Conservation (phyloP, 768 basidiomycete species). For the Calvatia gigantea region DNA sequence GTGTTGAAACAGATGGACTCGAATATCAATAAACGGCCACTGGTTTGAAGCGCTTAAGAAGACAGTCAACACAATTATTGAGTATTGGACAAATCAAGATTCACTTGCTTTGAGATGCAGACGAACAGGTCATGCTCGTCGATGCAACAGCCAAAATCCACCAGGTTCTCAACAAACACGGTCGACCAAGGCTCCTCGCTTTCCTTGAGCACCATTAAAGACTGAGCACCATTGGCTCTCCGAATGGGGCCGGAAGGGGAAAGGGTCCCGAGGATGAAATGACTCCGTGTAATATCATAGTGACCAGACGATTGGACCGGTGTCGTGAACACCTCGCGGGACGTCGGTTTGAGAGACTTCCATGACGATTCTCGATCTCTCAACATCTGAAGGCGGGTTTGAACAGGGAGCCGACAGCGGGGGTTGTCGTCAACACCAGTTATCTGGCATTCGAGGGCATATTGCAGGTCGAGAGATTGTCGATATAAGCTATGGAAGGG, state of each 20-base stretch:
- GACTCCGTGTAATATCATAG: neutral
- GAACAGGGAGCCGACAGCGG: neutral
- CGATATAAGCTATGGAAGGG: neutral
- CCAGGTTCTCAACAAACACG: neutral
- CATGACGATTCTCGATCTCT: neutral
- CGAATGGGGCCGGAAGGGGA: too few species aligned
- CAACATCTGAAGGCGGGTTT: neutral
- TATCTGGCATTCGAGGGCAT: neutral
- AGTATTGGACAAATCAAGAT: neutral
- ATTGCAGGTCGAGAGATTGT: neutral
- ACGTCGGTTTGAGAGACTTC: neutral
- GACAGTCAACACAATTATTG: neutral
- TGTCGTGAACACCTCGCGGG: neutral
- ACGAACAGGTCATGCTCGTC: conserved; percentile 1
- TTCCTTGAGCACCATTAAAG: neutral
- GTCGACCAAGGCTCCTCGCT: neutral
- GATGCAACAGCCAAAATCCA: neutral
- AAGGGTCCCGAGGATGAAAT: neutral
- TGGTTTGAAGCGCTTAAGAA: neutral
- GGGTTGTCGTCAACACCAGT: neutral
- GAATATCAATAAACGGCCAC: neutral
- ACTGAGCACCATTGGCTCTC: neutral
- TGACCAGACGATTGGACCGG: neutral
- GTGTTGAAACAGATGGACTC: neutral
- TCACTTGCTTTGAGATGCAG: neutral